Percentiles rank a stretch among this genome's conserved stretches.
Evolutionary conservation across 169 alveolate genomes (phyloP).

Genomic region (Eimeria tenella): DNA sequence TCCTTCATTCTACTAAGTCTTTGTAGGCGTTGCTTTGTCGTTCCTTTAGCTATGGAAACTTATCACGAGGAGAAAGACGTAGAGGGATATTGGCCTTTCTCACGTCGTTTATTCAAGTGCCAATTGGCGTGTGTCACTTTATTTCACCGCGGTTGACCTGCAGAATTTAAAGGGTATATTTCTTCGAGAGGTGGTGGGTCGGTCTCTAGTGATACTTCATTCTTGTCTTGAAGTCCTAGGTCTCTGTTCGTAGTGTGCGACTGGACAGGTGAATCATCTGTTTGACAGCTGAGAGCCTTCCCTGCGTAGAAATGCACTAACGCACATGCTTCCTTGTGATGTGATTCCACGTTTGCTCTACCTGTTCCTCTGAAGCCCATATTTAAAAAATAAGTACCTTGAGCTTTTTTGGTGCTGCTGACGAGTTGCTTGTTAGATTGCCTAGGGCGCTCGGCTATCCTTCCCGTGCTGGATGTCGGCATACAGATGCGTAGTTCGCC

Average conservation of each 20-base stretch:
- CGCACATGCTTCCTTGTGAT: neutral
- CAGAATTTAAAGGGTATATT: neutral
- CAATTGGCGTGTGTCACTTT: too few species aligned
- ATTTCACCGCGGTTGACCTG: too few species aligned
- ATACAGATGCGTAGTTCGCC: conserved; percentile 54
- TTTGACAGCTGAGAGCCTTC: neutral
- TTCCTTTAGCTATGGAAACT: too few species aligned
- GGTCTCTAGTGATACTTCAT: neutral
- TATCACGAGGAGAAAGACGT: too few species aligned
- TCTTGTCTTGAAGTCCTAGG: neutral
- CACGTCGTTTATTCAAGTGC: too few species aligned
- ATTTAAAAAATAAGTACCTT: neutral
- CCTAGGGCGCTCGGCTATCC: neutral
- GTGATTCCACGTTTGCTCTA: neutral
- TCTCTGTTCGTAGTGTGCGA: neutral
- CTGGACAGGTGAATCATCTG: neutral
- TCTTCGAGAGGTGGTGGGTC: conserved; percentile 63
- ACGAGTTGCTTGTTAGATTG: neutral
- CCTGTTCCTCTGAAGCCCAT: neutral
- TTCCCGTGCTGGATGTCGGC: neutral
- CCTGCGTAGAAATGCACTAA: neutral
- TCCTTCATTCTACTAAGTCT: too few species aligned
- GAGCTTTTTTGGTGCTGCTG: neutral
- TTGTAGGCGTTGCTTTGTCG: too few species aligned
- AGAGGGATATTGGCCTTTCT: too few species aligned